A percentile compares a stretch with the other conserved stretches of the same genome.
Evolutionary conservation across 208 protist species (phyloP).

Genomic region (Leishmania gerbilli): DNA sequence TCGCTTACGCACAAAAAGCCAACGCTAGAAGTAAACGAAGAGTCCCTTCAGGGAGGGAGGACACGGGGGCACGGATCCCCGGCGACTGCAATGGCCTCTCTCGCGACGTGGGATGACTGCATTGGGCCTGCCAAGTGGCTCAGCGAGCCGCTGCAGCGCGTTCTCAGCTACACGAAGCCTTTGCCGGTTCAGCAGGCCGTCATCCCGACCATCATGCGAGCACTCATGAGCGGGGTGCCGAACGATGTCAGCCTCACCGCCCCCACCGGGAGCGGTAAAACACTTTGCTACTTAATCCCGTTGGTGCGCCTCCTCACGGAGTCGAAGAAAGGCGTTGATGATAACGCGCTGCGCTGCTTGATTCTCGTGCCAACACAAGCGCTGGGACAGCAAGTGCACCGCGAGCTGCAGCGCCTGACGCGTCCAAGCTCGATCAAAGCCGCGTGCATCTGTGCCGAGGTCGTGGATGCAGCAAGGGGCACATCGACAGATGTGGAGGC

Average conservation of each 20-base stretch:
- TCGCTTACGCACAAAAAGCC: background rate
- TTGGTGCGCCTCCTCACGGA: constrained; percentile 67
- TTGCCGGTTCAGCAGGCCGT: constrained; percentile 84
- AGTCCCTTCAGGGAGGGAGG: background rate
- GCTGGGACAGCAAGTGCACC: constrained; percentile 80
- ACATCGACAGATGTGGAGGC: constrained; percentile 6
- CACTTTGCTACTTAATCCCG: constrained; percentile 87
- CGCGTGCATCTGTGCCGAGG: constrained; percentile 61
- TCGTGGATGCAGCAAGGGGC: background rate
- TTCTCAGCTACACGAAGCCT: constrained; percentile 64
- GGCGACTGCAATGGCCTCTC: background rate
- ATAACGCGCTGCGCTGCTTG: constrained; percentile 72
- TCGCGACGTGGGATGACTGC: constrained; percentile 25
- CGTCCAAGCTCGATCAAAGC: constrained; percentile 67
- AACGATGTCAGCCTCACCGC: constrained; percentile 90
- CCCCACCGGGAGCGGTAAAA: constrained; percentile 91
- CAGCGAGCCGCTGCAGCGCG: constrained; percentile 45
- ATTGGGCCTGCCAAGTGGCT: constrained; percentile 52
- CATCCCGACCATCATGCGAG: constrained; percentile 65
- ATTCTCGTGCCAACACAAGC: constrained; percentile 84
- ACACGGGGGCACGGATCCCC: background rate
- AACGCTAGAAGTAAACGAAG: background rate
- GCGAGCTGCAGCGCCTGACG: constrained; percentile 65
- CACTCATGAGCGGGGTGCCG: constrained; percentile 71
- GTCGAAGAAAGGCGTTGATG: constrained; percentile 53